These are phyloP conservation scores for Oryza meyeriana DNA, from an alignment of 176 grass and related monocot genomes.

Conservation along the genomic window DNA sequence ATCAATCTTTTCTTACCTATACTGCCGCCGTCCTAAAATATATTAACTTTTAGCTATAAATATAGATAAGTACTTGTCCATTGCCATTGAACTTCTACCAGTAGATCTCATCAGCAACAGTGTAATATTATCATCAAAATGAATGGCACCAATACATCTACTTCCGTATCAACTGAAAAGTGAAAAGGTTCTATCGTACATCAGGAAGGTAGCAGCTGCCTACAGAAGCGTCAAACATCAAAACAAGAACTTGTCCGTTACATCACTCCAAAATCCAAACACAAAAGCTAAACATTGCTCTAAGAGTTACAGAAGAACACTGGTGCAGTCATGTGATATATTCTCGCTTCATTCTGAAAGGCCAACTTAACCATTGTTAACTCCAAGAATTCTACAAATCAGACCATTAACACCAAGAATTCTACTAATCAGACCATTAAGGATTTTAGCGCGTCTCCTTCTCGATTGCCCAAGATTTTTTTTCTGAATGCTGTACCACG, in stretches of 20 bases:
- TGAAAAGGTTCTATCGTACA: slow-evolving; percentile 6
- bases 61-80: no score
- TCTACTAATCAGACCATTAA: background rate
- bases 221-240: background rate
- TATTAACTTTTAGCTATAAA: no score
- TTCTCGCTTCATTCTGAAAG: slow-evolving; percentile 2
- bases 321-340: background rate
- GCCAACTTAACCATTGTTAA: background rate
- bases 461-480: background rate
- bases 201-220: background rate
- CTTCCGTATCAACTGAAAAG: background rate
- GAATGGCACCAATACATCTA: background rate
- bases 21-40: no score
- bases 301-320: slow-evolving; percentile 27
- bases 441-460: background rate
- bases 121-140: background rate
- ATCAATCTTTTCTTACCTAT: no score
- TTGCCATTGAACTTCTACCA: background rate
- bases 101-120: background rate
- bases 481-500: background rate
- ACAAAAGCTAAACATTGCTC: background rate
- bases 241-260: slow-evolving; percentile 14
- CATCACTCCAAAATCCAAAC: slow-evolving; percentile 12
- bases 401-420: background rate
- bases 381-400: background rate